Conservation (phyloP, 257 asterid species). For the Solanum stenotomum region DNA sequence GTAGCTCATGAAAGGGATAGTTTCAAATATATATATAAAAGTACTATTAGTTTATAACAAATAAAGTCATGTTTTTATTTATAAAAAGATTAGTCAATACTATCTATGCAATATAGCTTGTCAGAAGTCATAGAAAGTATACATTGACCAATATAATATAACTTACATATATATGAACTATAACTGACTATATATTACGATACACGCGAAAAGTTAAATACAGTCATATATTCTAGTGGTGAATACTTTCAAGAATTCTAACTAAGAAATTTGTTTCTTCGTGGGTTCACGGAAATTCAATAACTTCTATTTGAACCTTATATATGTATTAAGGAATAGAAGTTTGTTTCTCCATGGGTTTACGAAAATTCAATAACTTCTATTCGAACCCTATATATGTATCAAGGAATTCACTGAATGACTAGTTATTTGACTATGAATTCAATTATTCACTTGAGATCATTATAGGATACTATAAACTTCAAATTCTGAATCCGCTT, state of each 20-base stretch:
- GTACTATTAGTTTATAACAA: too few species aligned
- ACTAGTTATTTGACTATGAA: not conserved
- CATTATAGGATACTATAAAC: too few species aligned
- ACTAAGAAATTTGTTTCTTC: not conserved
- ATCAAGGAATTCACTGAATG: not conserved
- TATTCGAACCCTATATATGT: not conserved
- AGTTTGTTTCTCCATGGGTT: not conserved
- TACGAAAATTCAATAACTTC: not conserved
- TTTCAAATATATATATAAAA: too few species aligned
- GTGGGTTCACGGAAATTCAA: not conserved
- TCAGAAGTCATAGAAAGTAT: too few species aligned
- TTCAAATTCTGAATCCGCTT: not conserved
- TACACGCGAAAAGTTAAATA: too few species aligned
- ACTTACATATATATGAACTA: not conserved
- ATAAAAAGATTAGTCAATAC: too few species aligned
- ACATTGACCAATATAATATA: not conserved
- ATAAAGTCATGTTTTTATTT: too few species aligned
- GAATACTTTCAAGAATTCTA: not conserved
- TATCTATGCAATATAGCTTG: too few species aligned
- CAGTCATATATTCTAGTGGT: too few species aligned
- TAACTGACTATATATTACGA: too few species aligned
- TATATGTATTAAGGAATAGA: not conserved
- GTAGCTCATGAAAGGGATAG: not conserved
- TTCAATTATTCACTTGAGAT: not conserved
- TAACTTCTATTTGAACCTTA: not conserved